Base-by-base conservation (phyloP, 805 yeast species). In the Suhomyces emberorum region DNA sequence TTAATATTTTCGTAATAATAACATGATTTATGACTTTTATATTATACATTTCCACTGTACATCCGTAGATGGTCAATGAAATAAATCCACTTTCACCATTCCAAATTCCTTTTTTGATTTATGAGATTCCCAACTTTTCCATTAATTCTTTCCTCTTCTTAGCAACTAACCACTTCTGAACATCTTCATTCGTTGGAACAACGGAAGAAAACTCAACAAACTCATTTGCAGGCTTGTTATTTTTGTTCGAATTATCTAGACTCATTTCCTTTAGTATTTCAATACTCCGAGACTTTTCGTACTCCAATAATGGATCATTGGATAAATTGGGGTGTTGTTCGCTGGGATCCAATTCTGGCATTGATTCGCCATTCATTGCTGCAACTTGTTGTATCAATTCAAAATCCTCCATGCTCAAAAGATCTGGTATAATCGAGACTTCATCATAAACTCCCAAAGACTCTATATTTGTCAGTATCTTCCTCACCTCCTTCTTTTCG, bases 101-200 rank as follows among this genome's bases (percentile, higher is more conserved):
- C 12, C 14, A 11, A 7, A 11, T 11, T 25, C 10, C 7, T 25
- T 25, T n/a, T n/a, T 15, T 25, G 6, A 12, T n/a, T n/a, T n/a
- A n/a, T n/a, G n/a, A 57, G 55, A 26, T 20, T 7, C 52, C 63
- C 58, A 58, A 51, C 64, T 49, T 60, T 7, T 51, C 48, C 19
- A 73, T 49, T 14, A 80, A 52, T 41, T 71, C 70, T 35, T 62
- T 47, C 42, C 68, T 72, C 42, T 69, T 65, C 39, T 55, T 55
- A 11, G 69, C 65, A 15, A 79, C 74, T 12, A 79, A 43, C 64
- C 74, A 65, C 11, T 45, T 34, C 32, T 71, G 73, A 32, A 78
- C 67, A 2, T 74, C 72, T 26, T 56, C 54, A 8, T 57, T 47
- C 0, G 63, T 43, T 0, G 77, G 74, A 7, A 52, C 32, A 10